Conservation (phyloP, 371 early-diverging fungal species). For the Saksenaea oblongispora region DNA sequence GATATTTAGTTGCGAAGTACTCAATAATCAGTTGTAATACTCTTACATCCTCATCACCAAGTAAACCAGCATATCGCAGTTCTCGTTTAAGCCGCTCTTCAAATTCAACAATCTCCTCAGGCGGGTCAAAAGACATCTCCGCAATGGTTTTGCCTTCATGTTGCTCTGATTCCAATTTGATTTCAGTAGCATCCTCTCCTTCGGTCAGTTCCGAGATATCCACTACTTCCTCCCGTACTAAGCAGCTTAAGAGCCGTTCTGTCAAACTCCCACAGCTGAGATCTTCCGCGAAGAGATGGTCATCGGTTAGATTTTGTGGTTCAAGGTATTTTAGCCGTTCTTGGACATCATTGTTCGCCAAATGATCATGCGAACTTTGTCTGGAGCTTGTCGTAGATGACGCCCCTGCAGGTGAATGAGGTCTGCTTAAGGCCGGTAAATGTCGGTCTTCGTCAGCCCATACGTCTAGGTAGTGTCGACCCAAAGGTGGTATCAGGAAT, state of each 20-base stretch:
- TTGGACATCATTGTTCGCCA: neutral
- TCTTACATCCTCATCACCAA: conserved; percentile 77
- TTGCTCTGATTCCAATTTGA: conserved; percentile 5
- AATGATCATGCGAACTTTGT: conserved; percentile 27
- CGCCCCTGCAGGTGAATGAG: conserved; percentile 29
- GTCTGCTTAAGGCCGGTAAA: conserved; percentile 50
- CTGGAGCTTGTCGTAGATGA: conserved; percentile 19
- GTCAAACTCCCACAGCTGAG: conserved; percentile 71
- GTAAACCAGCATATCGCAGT: conserved; percentile 77
- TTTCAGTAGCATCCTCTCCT: conserved; percentile 23
- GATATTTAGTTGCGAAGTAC: neutral
- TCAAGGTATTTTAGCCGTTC: conserved; percentile 26
- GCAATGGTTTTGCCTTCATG: conserved; percentile 19
- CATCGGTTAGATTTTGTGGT: conserved; percentile 51
- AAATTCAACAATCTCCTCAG: conserved; percentile 44
- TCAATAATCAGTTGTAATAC: neutral
- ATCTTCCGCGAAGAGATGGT: conserved; percentile 59
- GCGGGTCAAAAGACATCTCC: conserved; percentile 21
- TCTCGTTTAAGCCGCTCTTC: conserved; percentile 87
- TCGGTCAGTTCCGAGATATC: conserved; percentile 26
- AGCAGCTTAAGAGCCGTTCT: conserved; percentile 73
- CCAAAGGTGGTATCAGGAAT: conserved; percentile 76
- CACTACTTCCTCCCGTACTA: conserved; percentile 64
- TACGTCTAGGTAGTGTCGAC: conserved; percentile 72
- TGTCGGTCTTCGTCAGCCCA: conserved; percentile 86